Conservation (phyloP, 192 early-diverging fungal genomes). For the Umbelopsis sp. region DNA sequence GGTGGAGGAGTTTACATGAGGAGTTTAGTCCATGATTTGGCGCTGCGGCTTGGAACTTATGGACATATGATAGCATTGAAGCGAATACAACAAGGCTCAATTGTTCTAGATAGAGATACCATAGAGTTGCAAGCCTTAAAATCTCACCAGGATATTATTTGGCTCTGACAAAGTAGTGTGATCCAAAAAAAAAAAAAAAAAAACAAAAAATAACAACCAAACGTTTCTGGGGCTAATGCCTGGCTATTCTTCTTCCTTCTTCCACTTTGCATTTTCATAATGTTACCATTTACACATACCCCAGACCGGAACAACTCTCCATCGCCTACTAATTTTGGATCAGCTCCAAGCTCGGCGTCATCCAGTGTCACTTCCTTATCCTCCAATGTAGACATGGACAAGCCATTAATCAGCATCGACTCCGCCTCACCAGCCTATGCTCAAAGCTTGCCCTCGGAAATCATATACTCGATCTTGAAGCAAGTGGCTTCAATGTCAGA, state of each 20-base stretch:
- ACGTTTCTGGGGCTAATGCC: neutral
- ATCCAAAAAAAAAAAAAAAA: neutral
- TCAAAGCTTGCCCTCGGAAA: slow-evolving; percentile 50
- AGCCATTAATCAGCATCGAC: neutral
- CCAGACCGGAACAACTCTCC: slow-evolving; percentile 15
- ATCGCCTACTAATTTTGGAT: slow-evolving; percentile 2
- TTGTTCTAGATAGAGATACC: slow-evolving; percentile 45
- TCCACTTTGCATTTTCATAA: slow-evolving; percentile 14
- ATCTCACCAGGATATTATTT: slow-evolving; percentile 11
- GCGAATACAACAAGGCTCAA: slow-evolving; percentile 59
- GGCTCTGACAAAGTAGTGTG: neutral
- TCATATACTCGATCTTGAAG: slow-evolving; percentile 54
- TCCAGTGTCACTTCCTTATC: slow-evolving; percentile 21
- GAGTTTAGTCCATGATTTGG: slow-evolving; percentile 71
- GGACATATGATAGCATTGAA: slow-evolving; percentile 67
- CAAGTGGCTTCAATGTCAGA: slow-evolving; percentile 46
- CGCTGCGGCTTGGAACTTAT: slow-evolving; percentile 50
- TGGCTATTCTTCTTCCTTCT: slow-evolving; percentile 1
- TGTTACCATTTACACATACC: slow-evolving; percentile 10
- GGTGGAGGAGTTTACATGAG: slow-evolving; percentile 77
- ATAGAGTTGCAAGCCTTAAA: neutral
- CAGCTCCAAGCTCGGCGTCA: neutral
- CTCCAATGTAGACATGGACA: slow-evolving; percentile 18
- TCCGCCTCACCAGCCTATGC: slow-evolving; percentile 6
- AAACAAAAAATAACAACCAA: no score